Base-by-base conservation (phyloP, 73 alveolate genomes). In the Paramecium bursaria region DNA sequence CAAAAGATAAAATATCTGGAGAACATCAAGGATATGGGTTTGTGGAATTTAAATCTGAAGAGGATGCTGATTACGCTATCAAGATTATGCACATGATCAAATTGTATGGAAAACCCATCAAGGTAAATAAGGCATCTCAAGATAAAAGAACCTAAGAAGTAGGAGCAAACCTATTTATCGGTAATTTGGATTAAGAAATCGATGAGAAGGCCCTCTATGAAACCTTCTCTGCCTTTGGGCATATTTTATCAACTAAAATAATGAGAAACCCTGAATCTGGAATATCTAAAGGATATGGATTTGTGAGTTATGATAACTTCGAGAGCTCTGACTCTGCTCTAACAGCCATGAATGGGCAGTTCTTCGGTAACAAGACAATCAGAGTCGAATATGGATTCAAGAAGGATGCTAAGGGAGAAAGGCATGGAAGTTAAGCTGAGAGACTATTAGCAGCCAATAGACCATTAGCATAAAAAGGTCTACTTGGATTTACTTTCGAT, bases 11-110 rank as follows among this genome's bases (percentile, higher is more conserved):
- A 88, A 92, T 96, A 54, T 92, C 99, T 9, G 92, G 91, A 25
- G 98, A 95, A 79, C 99, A 98, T 80, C 94, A 96, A 57, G 95
- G 97, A 44, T 91, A 90, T 85, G 92, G 92, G 46, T 82, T 74
- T 53, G 88, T 88, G 5, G 89, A 87, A 48, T 88, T 60, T 53
- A 86, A 74, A 35, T 44, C 75, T 11, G 91, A 97, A 85, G 99
- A 96, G 61, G 99, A 96, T 90, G 99, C 99, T 4, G 99, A 98
- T 89, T 98, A 98, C 85, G 99, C 99, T n/a, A 97, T 98, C 46
- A 97, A 97, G 90, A 96, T 98, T 51, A 93, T 98, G 99, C 99
- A 97, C 85, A 97, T 97, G 99, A 94, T 97, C 53, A 98, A 97
- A 90, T 88, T 98, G 74, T 98, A 86, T 82, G 97, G 98, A 48